phyloP scores from a whole-genome alignment of 768 basidiomycete genomes.

The Ramaria rubella region DNA sequence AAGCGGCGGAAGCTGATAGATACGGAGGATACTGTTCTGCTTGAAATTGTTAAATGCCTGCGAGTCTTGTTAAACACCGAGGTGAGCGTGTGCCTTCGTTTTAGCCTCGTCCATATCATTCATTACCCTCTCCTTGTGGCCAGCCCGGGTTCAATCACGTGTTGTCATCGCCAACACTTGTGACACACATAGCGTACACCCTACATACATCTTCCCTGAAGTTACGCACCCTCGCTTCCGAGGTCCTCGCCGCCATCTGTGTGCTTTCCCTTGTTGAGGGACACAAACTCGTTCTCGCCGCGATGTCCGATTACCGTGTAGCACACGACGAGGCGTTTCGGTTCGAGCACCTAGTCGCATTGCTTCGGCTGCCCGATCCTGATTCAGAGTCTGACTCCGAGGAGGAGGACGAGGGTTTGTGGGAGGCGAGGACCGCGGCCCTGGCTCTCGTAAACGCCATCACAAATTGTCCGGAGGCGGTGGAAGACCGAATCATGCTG shows the following conservation, averaged over 20 bases:
- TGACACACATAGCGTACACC: conserved; percentile 68
- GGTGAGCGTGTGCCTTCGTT: conserved; percentile 37
- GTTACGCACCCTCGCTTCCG: conserved; percentile 60
- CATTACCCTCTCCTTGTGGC: background rate
- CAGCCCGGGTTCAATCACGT: conserved; percentile 71
- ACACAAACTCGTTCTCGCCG: conserved; percentile 65
- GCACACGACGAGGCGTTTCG: conserved; percentile 68
- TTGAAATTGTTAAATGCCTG: conserved; percentile 75
- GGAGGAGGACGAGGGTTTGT: conserved; percentile 56
- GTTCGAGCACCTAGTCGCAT: conserved; percentile 67
- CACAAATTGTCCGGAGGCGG: conserved; percentile 62
- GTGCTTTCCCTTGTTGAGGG: conserved; percentile 65
- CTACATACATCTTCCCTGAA: conserved; percentile 63
- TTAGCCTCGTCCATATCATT: conserved; percentile 9
- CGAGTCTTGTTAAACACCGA: conserved; percentile 80
- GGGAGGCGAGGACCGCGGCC: conserved; percentile 74
- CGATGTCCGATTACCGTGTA: conserved; percentile 74
- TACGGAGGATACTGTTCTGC: conserved; percentile 55
- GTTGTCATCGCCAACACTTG: conserved; percentile 52
- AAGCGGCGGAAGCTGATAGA: conserved; percentile 57
- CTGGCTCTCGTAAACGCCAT: conserved; percentile 79
- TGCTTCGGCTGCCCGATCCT: conserved; percentile 49
- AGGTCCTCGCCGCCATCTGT: conserved; percentile 80
- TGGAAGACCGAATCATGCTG: conserved; percentile 74
- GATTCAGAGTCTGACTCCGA: conserved; percentile 23